phyloP scores from a whole-genome alignment of 129 eudicot species.

The Erigeron canadensis region DNA sequence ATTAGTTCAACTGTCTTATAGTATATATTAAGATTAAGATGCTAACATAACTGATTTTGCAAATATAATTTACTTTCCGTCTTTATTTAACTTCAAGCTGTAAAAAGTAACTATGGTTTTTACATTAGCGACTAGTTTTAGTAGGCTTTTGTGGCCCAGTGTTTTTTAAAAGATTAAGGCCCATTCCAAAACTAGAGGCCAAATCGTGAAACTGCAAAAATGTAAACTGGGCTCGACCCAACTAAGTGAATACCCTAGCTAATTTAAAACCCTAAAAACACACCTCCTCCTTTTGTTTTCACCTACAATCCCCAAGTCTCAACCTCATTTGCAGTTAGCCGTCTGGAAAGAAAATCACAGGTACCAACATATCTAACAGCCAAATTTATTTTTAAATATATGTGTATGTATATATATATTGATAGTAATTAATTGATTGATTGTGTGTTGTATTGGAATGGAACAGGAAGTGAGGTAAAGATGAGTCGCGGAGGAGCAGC shows the following conservation, averaged over 20 bases:
- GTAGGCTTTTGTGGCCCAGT: background rate
- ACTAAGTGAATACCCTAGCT: constrained; percentile 22
- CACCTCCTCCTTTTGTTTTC: background rate
- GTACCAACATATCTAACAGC: background rate
- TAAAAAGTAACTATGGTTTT: no score
- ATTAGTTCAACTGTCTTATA: no score
- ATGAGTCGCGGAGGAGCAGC: constrained; percentile 50
- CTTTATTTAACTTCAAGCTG: no score
- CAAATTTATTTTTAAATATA: background rate
- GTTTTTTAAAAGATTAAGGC: background rate
- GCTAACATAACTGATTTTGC: no score
- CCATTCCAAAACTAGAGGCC: background rate
- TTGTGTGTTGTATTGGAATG: background rate
- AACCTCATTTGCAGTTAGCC: constrained; percentile 25
- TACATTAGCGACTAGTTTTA: background rate
- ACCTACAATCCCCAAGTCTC: background rate
- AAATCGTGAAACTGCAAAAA: background rate
- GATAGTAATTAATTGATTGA: constrained; percentile 1
- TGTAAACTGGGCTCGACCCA: constrained; percentile 22
- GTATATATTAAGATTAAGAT: no score
- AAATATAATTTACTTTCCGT: no score
- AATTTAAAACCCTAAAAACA: constrained; percentile 38
- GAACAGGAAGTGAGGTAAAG: background rate
- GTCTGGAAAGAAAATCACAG: constrained; percentile 13
- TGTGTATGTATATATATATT: background rate